These are phyloP conservation scores for Trichosanthes cucumerina DNA, from an alignment of 306 rosid genomes.

Conservation along the genomic window DNA sequence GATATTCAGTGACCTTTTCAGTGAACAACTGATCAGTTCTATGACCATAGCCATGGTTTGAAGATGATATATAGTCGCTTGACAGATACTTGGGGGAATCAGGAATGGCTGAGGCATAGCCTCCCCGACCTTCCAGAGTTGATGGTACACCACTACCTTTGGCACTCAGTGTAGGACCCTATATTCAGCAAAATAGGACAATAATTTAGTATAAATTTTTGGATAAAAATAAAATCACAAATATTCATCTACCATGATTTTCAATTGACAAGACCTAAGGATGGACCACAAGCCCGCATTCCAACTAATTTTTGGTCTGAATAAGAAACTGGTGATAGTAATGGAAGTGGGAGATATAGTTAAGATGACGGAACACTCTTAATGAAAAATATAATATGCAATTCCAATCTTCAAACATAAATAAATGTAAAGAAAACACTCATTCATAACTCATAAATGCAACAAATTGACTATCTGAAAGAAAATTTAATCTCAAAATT, in stretches of 20 bases:
- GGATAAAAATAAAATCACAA: neutral
- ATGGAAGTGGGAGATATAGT: neutral
- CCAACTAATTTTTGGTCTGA: neutral
- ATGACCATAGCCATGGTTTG: conserved; percentile 72
- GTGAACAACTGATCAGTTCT: conserved; percentile 66
- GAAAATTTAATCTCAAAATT: neutral
- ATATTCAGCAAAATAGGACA: conserved; percentile 10
- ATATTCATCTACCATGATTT: neutral
- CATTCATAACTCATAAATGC: neutral
- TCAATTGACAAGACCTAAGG: neutral
- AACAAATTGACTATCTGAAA: neutral
- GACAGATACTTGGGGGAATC: conserved; percentile 81
- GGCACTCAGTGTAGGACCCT: conserved; percentile 53
- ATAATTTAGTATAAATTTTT: neutral
- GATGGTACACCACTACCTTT: conserved; percentile 58
- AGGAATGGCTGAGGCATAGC: conserved; percentile 49
- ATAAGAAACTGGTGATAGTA: neutral
- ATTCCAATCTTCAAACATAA: neutral
- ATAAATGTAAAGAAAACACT: neutral
- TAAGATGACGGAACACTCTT: neutral
- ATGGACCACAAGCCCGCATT: neutral
- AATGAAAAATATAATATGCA: neutral
- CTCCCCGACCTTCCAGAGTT: conserved; percentile 68
- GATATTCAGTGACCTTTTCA: conserved; percentile 76
- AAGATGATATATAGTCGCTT: conserved; percentile 62